Percentiles rank a stretch among this genome's conserved stretches.
Conservation (phyloP, 2,329 filamentous ascomycete species). For the Phyllosticta ampelicida region DNA sequence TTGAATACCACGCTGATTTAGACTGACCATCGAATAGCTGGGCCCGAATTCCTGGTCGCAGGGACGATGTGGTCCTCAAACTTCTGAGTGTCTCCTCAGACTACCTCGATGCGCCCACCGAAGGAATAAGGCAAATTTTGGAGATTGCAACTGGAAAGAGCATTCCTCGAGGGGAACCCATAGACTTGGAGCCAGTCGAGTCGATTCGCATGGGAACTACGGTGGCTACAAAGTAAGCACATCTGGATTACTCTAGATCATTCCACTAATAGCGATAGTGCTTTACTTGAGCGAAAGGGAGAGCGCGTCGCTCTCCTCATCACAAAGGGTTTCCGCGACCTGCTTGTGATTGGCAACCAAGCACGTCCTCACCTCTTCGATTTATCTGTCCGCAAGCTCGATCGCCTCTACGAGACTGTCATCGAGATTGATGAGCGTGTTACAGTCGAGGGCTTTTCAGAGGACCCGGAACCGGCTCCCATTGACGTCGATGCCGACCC, state of each 20-base stretch:
- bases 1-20: not conserved
- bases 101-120: conserved; percentile 23
- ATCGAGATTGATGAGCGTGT: conserved; percentile 19
- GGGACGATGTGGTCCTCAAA: conserved; percentile 47
- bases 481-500: conserved; percentile 7
- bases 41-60: conserved; percentile 83
- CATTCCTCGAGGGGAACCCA: conserved; percentile 16
- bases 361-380: conserved; percentile 19
- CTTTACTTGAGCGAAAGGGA: conserved; percentile 15
- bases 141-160: conserved; percentile 12
- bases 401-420: conserved; percentile 15
- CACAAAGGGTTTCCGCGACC: conserved; percentile 53
- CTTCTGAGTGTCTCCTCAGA: conserved; percentile 21
- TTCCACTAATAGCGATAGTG: conserved; percentile 14
- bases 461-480: conserved; percentile 13
- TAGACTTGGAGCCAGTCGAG: conserved; percentile 16
- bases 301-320: conserved; percentile 15
- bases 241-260: not conserved
- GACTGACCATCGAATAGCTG: conserved; percentile 37
- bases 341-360: conserved; percentile 17
- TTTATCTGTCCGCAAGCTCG: conserved; percentile 15
- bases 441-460: conserved; percentile 16
- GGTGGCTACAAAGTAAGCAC: conserved; percentile 63
- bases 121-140: conserved; percentile 23
- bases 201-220: conserved; percentile 38